Evolutionary conservation across 495 filamentous ascomycete genomes (phyloP).

Genomic region (Hypoxylon fuscum): DNA sequence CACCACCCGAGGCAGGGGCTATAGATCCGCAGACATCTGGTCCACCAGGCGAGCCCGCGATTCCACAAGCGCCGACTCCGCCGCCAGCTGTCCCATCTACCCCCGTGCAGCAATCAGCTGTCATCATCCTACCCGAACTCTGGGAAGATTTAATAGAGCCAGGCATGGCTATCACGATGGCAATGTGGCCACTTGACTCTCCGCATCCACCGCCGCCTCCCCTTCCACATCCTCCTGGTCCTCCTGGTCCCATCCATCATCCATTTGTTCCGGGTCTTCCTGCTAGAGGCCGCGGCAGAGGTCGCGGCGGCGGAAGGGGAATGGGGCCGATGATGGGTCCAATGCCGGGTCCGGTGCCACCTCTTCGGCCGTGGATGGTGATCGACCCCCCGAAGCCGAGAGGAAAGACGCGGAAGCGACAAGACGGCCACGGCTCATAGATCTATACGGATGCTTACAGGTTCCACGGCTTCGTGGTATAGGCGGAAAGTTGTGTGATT

Average conservation of each 20-base stretch:
- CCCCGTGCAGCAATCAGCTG: conserved; percentile 33
- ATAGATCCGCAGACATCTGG: background rate
- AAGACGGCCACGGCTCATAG: no score
- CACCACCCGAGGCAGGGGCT: background rate
- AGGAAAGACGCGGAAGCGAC: conserved; percentile 31
- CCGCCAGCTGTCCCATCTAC: conserved; percentile 12
- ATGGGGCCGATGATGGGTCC: background rate
- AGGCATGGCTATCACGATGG: conserved; percentile 82
- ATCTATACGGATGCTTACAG: no score
- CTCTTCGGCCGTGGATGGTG: conserved; percentile 4
- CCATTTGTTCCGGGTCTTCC: background rate
- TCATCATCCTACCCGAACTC: conserved; percentile 60
- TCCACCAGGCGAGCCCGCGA: background rate
- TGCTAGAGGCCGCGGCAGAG: conserved; percentile 17
- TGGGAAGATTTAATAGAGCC: conserved; percentile 64
- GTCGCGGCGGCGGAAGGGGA: conserved; percentile 20
- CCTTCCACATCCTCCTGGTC: background rate
- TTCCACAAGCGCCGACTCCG: conserved; percentile 17
- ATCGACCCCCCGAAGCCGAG: conserved; percentile 15
- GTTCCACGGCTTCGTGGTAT: no score
- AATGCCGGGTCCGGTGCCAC: background rate
- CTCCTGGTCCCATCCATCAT: background rate
- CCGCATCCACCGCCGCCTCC: conserved; percentile 24
- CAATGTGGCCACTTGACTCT: conserved; percentile 79
- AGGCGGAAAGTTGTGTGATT: no score